Evolutionary conservation across 106 monocot genomes (phyloP).

Genomic region (Cymbidium sinense): DNA sequence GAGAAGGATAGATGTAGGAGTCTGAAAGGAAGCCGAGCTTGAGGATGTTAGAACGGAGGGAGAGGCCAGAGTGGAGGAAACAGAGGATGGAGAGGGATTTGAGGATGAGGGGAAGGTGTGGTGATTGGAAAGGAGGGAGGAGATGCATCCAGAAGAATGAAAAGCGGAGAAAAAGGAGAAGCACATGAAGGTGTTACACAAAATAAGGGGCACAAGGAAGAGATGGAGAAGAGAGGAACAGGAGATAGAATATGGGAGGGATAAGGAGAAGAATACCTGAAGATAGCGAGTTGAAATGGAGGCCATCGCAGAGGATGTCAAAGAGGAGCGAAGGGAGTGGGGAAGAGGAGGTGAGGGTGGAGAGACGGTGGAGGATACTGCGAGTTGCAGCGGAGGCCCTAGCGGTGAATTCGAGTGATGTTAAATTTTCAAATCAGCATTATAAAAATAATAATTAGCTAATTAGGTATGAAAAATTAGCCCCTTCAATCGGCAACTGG

Average conservation of each 20-base stretch:
- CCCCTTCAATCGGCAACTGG: too few relatives aligned
- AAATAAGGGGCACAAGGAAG: conserved; percentile 10
- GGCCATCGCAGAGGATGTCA: too few relatives aligned
- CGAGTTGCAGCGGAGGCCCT: background rate
- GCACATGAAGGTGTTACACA: conserved; percentile 12
- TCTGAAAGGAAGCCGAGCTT: too few relatives aligned
- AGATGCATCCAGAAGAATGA: conserved; percentile 16
- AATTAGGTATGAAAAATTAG: too few relatives aligned
- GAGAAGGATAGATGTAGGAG: conserved; percentile 19
- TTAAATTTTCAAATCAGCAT: too few relatives aligned
- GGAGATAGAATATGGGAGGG: conserved; percentile 4
- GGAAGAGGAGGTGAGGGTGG: too few relatives aligned
- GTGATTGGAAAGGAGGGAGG: too few relatives aligned
- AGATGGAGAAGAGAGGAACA: conserved; percentile 11
- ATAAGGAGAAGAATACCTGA: conserved; percentile 11
- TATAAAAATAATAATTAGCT: too few relatives aligned
- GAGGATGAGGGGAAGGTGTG: conserved; percentile 22
- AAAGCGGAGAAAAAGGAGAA: background rate
- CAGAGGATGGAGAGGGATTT: conserved; percentile 18
- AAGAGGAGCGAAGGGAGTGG: too few relatives aligned
- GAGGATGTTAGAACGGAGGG: too few relatives aligned
- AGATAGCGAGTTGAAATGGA: conserved; percentile 20
- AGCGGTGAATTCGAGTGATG: background rate
- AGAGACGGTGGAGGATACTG: conserved; percentile 19
- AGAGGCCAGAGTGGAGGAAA: background rate